Evolutionary conservation across 768 basidiomycete species (phyloP).

Genomic region (Gyrodon lividus): DNA sequence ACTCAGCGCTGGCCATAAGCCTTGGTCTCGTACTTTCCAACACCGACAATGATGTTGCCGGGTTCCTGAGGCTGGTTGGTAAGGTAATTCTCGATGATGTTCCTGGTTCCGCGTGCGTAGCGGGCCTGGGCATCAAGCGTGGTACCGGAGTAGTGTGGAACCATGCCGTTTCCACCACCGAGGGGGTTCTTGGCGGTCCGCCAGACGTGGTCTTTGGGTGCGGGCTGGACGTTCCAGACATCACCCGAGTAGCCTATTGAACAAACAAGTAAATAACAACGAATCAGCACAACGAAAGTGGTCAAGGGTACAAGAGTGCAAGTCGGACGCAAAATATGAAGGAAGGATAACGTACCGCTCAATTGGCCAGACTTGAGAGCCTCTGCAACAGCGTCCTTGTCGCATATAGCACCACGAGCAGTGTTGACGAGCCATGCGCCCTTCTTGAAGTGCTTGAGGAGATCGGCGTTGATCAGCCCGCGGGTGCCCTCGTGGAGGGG

Average conservation of each 20-base stretch:
- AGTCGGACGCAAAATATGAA: not conserved
- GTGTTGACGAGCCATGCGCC: conserved; percentile 94
- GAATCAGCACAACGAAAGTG: not conserved
- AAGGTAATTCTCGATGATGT: conserved; percentile 73
- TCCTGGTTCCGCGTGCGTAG: conserved; percentile 72
- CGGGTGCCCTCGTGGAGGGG: conserved; percentile 84
- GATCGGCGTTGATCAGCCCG: conserved; percentile 78
- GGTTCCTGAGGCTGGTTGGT: conserved; percentile 64
- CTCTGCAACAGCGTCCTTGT: conserved; percentile 74
- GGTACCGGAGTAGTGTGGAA: conserved; percentile 84
- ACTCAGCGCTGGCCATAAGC: conserved; percentile 36
- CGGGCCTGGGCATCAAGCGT: conserved; percentile 88
- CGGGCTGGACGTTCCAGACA: conserved; percentile 88
- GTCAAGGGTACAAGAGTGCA: not conserved
- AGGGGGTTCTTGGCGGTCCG: conserved; percentile 77
- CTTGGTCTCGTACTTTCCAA: conserved; percentile 53
- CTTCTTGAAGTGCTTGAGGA: conserved; percentile 87
- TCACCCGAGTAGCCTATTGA: conserved; percentile 44
- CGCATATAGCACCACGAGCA: conserved; percentile 88
- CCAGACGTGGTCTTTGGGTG: conserved; percentile 85
- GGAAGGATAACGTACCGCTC: conserved; percentile 38
- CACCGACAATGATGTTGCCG: conserved; percentile 76
- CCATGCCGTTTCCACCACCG: conserved; percentile 88
- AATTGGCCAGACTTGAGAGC: conserved; percentile 79
- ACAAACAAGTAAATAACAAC: not conserved